Percentiles rank a stretch among this genome's conserved stretches.
phyloP scores from a whole-genome alignment of 441 rosid genomes.

The Mallotus repandus region DNA sequence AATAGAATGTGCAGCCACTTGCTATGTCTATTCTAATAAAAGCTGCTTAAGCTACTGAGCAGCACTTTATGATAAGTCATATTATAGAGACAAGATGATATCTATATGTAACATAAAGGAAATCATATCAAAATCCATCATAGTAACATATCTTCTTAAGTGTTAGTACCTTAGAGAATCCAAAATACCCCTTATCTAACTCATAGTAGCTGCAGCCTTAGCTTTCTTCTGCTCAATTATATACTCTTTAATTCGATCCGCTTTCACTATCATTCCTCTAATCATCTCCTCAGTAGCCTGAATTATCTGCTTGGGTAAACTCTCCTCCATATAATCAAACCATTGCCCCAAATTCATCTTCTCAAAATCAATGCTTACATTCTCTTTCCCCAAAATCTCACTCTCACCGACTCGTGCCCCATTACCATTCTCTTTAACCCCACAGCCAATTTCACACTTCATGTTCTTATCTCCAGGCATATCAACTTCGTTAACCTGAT shows the following conservation, averaged over 20 bases:
- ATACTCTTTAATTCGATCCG: slow-evolving; percentile 39
- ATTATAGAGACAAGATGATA: not conserved
- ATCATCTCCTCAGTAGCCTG: slow-evolving; percentile 55
- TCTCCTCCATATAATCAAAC: slow-evolving; percentile 46
- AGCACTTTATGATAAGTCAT: not conserved
- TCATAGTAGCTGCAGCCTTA: slow-evolving; percentile 16
- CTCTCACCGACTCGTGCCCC: not conserved
- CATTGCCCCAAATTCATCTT: slow-evolving; percentile 51
- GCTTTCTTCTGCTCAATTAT: slow-evolving; percentile 47
- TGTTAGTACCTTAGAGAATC: slow-evolving; percentile 1
- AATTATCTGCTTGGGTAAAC: slow-evolving; percentile 38
- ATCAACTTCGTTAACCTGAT: not conserved
- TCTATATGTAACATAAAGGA: too few species aligned
- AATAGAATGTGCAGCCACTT: not conserved
- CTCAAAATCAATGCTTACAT: slow-evolving; percentile 35
- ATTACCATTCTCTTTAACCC: not conserved
- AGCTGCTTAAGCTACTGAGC: not conserved
- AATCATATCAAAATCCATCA: slow-evolving; percentile 3
- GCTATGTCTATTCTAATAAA: not conserved
- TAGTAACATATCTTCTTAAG: not conserved
- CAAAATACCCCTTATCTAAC: slow-evolving; percentile 6
- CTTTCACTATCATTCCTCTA: slow-evolving; percentile 44
- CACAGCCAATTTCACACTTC: not conserved
- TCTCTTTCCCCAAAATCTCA: slow-evolving; percentile 16
- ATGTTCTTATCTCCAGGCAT: not conserved